phyloP scores from a whole-genome alignment of 169 alveolate genomes.

The Miamiensis avidus region DNA sequence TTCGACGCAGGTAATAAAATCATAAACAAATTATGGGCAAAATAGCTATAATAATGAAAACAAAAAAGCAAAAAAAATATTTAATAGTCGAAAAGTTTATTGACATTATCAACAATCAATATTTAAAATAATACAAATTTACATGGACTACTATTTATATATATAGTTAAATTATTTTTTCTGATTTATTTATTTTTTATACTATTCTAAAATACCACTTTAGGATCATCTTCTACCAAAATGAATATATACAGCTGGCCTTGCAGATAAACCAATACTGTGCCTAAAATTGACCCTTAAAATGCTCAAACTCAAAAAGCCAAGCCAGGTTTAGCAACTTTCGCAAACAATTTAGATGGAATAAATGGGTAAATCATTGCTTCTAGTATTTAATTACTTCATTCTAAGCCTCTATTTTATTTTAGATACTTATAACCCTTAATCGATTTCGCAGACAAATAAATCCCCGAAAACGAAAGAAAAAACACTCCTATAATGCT shows the following conservation, averaged over 20 bases:
- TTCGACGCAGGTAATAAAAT: conserved; percentile 37
- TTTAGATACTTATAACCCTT: conserved; percentile 16
- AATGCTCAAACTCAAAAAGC: conserved; percentile 11
- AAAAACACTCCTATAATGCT: conserved; percentile 34
- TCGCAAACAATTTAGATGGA: conserved; percentile 16
- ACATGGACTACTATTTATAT: no score
- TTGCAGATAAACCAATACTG: conserved; percentile 19
- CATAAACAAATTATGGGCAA: no score
- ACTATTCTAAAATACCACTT: background rate
- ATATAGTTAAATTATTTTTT: no score
- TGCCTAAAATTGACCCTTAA: conserved; percentile 20
- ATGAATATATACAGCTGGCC: conserved; percentile 32
- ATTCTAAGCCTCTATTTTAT: no score
- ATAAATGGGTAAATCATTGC: conserved; percentile 1
- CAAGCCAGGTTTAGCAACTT: conserved; percentile 31
- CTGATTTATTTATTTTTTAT: no score
- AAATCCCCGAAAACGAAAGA: conserved; percentile 9
- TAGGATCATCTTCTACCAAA: conserved; percentile 31
- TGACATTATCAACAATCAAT: background rate
- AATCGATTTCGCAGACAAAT: background rate
- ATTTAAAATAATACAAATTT: no score
- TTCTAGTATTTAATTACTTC: no score
- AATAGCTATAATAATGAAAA: no score
- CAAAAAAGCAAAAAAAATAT: background rate
- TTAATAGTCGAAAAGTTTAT: no score